Conservation (phyloP, 495 filamentous ascomycete species). For the Cercophora scortea region DNA sequence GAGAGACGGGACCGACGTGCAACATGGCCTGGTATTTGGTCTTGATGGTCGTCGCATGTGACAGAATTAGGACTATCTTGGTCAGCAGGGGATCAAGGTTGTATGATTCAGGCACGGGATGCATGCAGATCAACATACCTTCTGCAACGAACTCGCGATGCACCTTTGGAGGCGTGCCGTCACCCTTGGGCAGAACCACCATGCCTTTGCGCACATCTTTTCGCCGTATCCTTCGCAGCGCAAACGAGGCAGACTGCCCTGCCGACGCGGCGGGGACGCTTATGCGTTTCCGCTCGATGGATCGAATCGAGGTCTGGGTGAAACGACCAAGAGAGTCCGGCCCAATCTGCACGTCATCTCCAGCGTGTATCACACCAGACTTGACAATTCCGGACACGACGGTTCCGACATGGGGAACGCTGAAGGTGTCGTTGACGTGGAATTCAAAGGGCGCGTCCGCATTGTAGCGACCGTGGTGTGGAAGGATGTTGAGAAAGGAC, state of each 20-base stretch:
- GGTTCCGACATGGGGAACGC: conserved; percentile 95
- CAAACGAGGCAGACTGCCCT: conserved; percentile 89
- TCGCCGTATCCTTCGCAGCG: conserved; percentile 71
- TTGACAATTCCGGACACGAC: conserved; percentile 95
- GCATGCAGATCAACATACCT: conserved; percentile 35
- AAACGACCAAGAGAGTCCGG: conserved; percentile 92
- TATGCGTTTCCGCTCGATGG: conserved; percentile 93
- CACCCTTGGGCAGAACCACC: conserved; percentile 87
- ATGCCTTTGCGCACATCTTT: conserved; percentile 98
- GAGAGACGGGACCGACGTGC: conserved; percentile 89
- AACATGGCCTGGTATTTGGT: conserved; percentile 98
- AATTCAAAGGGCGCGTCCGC: conserved; percentile 86
- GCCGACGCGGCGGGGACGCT: conserved; percentile 82
- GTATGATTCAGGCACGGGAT: neutral
- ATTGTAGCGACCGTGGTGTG: conserved; percentile 91
- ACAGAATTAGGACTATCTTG: conserved; percentile 73
- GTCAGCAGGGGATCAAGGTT: neutral
- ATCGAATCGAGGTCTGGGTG: conserved; percentile 78
- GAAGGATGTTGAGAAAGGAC: conserved; percentile 90
- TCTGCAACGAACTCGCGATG: conserved; percentile 91
- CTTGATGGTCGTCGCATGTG: conserved; percentile 97
- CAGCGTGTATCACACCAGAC: conserved; percentile 76
- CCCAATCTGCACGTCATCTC: conserved; percentile 82
- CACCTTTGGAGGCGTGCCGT: conserved; percentile 63
- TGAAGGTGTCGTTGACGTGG: conserved; percentile 95